Evolutionary conservation across 208 protist genomes (phyloP).

Genomic region (Herpetomonas muscarum): DNA sequence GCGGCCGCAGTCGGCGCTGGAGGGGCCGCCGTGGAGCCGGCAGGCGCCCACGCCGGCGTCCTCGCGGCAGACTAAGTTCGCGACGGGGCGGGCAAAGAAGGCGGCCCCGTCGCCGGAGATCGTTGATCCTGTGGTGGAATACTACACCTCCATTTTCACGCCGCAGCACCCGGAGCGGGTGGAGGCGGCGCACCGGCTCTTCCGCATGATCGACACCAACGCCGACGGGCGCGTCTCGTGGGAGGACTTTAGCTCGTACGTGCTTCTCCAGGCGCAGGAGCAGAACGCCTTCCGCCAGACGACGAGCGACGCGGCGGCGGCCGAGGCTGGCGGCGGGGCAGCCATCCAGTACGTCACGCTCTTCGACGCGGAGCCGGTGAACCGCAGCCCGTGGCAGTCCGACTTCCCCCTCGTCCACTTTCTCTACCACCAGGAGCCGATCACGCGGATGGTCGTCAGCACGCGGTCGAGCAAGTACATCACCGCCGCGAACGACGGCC

Average conservation of each 20-base stretch:
- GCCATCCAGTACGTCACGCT: slow-evolving; percentile 12
- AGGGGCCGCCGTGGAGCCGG: too few species aligned
- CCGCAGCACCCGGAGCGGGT: slow-evolving; percentile 26
- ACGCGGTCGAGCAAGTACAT: slow-evolving; percentile 54
- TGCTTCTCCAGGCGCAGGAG: slow-evolving; percentile 38
- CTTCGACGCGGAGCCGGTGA: slow-evolving; percentile 40
- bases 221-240: slow-evolving; percentile 53
- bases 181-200: slow-evolving; percentile 42
- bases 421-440: slow-evolving; percentile 72
- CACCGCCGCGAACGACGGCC: slow-evolving; percentile 65
- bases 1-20: too few species aligned
- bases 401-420: slow-evolving; percentile 66
- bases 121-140: background rate
- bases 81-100: background rate
- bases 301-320: background rate
- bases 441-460: slow-evolving; percentile 57
- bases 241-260: slow-evolving; percentile 57
- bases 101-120: background rate
- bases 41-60: too few species aligned
- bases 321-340: background rate
- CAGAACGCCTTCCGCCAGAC: background rate
- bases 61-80: too few species aligned
- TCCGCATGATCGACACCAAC: slow-evolving; percentile 62
- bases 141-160: slow-evolving; percentile 1
- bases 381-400: slow-evolving; percentile 56